Base-by-base conservation (phyloP, 176 grass and related monocot species). In the Stipa capillata region DNA sequence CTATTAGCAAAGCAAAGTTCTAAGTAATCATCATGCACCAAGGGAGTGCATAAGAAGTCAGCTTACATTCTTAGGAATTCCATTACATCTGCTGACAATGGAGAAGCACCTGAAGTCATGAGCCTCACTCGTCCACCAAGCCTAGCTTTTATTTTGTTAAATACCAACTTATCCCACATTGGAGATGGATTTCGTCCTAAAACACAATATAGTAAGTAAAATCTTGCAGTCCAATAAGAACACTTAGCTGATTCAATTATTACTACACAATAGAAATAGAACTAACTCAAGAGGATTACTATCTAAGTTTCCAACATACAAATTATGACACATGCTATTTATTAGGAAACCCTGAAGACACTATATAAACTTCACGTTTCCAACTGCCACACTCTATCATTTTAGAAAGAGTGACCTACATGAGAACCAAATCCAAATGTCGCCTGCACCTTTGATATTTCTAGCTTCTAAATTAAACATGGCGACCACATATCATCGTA, bases 111-210 rank as follows among this genome's bases (percentile, higher is more conserved):
- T 83, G 90, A 99, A 78, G 25, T 74, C 96, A 99, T 93, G 47
- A 93, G 78, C 53, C 96, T 89, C 29, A 99, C 92, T 27, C 83
- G 83, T 37, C 96, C 96, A 74, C 96, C 96, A 74, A 99, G 92
- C 53, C 81, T 98, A 53, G 83, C 80, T 91, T 86, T 98, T 85
- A 98, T 92, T 90, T 98, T 95, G 82, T 98, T 98, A 81, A 98
- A 98, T 72, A 98, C 96, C 77, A 98, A 83, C 78, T 74, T 98
- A 69, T 94, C 96, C 96, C 96, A 98, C 71, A 98, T 94, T 72
- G 88, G 90, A 25, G 90, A 94, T 62, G 92, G 90, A 83, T 77
- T 94, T 65, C 42, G 75, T 27, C 96, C 96, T 98, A 72, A 37
- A 81, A 64, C 10, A 63, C 17, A 78, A 32, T 36, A n/a, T 29